These are phyloP conservation scores for Chrysopogon serrulatus DNA, from an alignment of 176 grass and related monocot species.

Conservation along the genomic window DNA sequence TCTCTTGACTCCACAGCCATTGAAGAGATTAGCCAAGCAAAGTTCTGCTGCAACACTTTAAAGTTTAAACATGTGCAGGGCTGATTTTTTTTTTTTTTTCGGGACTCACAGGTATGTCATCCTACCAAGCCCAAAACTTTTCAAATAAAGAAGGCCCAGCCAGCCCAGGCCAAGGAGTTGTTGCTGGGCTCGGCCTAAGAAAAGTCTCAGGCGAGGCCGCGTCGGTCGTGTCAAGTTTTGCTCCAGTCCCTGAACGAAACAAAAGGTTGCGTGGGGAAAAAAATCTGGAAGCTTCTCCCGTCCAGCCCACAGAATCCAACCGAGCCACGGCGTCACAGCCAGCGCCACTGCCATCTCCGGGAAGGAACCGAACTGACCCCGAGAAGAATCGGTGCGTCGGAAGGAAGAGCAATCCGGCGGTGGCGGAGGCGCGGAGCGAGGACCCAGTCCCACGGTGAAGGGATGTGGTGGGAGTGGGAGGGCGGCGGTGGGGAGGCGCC, in stretches of 20 bases:
- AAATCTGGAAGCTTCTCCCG: conserved; percentile 35
- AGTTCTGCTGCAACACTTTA: too few species aligned
- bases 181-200: background rate
- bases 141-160: too few species aligned
- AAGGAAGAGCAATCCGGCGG: background rate
- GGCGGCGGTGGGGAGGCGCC: conserved; percentile 48
- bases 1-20: background rate
- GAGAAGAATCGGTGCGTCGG: background rate
- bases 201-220: background rate
- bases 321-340: background rate
- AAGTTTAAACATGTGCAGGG: too few species aligned
- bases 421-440: background rate
- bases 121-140: background rate
- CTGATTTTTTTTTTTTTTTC: too few species aligned
- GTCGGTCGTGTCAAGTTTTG: conserved; percentile 27
- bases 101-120: background rate
- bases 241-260: conserved; percentile 6
- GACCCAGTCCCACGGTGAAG: background rate
- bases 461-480: conserved; percentile 75
- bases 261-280: background rate
- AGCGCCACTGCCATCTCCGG: conserved; percentile 11
- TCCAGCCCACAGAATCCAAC: conserved; percentile 36
- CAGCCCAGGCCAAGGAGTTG: background rate
- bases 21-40: background rate
- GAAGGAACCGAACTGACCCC: background rate